Evolutionary conservation across 2,329 filamentous ascomycete genomes (phyloP), one percentile per base, ranked within the genome.

Genomic region (Aureobasidium namibiae): DNA sequence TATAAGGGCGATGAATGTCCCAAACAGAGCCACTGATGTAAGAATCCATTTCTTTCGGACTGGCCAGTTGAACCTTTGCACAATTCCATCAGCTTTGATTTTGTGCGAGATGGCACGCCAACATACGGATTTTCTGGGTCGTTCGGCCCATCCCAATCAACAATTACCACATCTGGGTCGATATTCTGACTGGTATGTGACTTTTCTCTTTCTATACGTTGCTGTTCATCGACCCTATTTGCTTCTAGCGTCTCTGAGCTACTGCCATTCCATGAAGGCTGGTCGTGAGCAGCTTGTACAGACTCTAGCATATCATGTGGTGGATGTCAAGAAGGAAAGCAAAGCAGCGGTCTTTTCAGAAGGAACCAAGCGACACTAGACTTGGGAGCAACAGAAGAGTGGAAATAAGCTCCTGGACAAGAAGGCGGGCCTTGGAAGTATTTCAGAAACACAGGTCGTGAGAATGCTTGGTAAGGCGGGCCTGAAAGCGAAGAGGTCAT

Each of bases 101-200:
- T n/a, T 13, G 11, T 29, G 14, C 34, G 46, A 38, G 5, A 39
- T 63, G 64, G 7, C 1, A 18, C 24, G 4, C 8, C 41, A 53
- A 48, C 54, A 33, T 42, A 57, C 13, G 72, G 72, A 34, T 71
- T 72, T 24, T 61, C 65, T 6, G 67, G 65, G 59, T 73, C 71
- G 34, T 67, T 80, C 74, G 82, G 82, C 78, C 63, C 70, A 74
- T 63, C 76, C 81, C 46, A 75, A 70, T 61, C 61, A 14, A 63
- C 61, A 21, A 62, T 61, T n/a, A 59, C 56, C 10, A 62, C 33
- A 26, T 62, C 61, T 18, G 39, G 48, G 29, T 62, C 56, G 16
- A 54, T 50, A 5, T 39, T 38, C n/a, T 61, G 41, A 34, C 23
- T 45, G 14, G 18, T 21, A 14, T 36, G 39, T 52, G 59, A 46